Conservation (phyloP, 2,329 filamentous ascomycete species). For the Fusarium luffae region DNA sequence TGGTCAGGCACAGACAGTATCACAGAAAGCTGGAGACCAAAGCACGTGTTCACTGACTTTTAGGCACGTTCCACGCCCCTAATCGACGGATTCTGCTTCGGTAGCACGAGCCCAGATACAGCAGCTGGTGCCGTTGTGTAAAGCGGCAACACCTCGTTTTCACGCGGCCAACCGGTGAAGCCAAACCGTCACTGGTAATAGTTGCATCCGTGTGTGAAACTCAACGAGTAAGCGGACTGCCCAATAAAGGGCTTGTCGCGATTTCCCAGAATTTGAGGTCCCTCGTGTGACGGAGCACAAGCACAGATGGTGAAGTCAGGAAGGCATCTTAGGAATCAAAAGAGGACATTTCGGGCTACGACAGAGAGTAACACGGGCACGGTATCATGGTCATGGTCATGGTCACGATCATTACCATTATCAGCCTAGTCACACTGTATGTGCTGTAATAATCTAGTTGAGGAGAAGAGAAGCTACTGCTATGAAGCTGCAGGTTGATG, state of each 20-base stretch:
- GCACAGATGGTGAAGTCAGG: slow-evolving; percentile 16
- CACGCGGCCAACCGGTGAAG: slow-evolving; percentile 26
- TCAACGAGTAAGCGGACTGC: slow-evolving; percentile 28
- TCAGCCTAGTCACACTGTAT: neutral
- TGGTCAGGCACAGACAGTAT: neutral
- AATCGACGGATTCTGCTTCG: slow-evolving; percentile 3
- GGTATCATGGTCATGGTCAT: neutral
- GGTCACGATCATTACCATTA: neutral
- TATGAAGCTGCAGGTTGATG: no score
- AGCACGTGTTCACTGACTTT: neutral
- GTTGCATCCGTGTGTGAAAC: slow-evolving; percentile 24
- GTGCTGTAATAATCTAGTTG: neutral
- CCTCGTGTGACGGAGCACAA: slow-evolving; percentile 27
- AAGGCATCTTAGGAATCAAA: slow-evolving; percentile 7
- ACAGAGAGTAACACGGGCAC: slow-evolving; percentile 30
- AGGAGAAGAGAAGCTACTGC: neutral
- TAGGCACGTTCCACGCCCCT: slow-evolving; percentile 5
- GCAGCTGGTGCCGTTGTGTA: slow-evolving; percentile 39
- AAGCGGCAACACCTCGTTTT: slow-evolving; percentile 41
- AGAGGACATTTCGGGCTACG: slow-evolving; percentile 10
- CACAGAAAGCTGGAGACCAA: neutral
- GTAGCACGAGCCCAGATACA: slow-evolving; percentile 40
- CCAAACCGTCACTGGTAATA: slow-evolving; percentile 22
- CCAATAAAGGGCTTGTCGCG: slow-evolving; percentile 41
- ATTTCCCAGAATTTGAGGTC: slow-evolving; percentile 35